Percentiles rank a stretch among this genome's conserved stretches.
Evolutionary conservation across 345 rosid genomes (phyloP).

Genomic region (Excoecaria cochinchinensis): DNA sequence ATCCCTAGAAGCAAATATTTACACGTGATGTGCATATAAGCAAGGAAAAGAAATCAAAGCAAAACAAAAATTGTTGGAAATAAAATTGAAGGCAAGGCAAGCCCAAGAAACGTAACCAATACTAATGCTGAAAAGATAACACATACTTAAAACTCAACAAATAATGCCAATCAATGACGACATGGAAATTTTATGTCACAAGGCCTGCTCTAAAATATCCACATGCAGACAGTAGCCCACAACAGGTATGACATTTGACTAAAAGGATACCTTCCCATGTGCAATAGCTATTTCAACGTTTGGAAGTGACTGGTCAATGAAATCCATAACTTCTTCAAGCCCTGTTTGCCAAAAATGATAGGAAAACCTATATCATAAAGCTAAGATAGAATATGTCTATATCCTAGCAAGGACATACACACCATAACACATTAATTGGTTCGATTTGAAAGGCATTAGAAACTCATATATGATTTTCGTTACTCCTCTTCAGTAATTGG

Average conservation of each 20-base stretch:
- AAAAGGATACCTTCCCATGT: slow-evolving; percentile 74
- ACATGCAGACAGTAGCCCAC: not conserved
- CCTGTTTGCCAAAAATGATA: slow-evolving; percentile 47
- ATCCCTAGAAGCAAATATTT: not conserved
- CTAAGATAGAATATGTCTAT: slow-evolving; percentile 11
- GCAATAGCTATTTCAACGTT: slow-evolving; percentile 80
- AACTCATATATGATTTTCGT: not conserved
- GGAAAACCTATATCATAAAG: slow-evolving; percentile 7
- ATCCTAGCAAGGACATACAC: not conserved
- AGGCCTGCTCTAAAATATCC: not conserved
- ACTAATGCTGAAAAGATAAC: not conserved
- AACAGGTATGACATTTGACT: not conserved
- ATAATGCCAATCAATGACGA: not conserved
- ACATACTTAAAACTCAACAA: not conserved
- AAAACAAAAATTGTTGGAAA: not conserved
- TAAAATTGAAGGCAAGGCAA: not conserved
- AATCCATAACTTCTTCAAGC: slow-evolving; percentile 79
- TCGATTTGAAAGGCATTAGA: not conserved
- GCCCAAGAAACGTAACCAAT: not conserved
- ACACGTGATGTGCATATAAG: not conserved
- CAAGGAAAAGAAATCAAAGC: not conserved
- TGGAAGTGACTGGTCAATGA: slow-evolving; percentile 71
- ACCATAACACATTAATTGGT: not conserved
- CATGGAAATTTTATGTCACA: not conserved
- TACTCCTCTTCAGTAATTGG: not conserved